phyloP scores from a whole-genome alignment of 495 filamentous ascomycete species.

The Hyaloscypha hepaticicola region DNA sequence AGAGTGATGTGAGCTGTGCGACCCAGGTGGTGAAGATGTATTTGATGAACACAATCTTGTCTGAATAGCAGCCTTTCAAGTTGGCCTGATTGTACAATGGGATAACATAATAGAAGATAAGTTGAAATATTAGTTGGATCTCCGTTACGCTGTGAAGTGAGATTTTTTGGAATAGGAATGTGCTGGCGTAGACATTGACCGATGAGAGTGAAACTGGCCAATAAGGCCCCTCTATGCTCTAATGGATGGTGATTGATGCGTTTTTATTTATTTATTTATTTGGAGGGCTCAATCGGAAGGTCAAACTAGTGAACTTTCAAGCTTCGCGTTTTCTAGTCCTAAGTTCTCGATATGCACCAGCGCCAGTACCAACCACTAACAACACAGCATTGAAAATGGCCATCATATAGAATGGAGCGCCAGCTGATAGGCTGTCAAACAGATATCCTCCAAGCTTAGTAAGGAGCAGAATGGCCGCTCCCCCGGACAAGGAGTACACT shows the following conservation, averaged over 20 bases:
- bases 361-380: conserved; percentile 53
- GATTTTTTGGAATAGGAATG: no score
- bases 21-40: background rate
- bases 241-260: background rate
- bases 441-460: conserved; percentile 89
- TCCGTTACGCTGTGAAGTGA: no score
- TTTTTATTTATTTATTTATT: no score
- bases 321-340: background rate
- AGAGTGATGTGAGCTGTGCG: background rate
- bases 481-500: conserved; percentile 86
- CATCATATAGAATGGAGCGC: conserved; percentile 90
- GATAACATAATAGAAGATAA: no score
- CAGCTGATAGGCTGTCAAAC: conserved; percentile 68
- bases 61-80: background rate
- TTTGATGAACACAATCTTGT: background rate
- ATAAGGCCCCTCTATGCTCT: no score
- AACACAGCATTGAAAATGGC: conserved; percentile 79
- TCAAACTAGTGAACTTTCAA: background rate
- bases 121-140: no score
- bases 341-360: conserved; percentile 30
- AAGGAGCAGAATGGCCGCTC: conserved; percentile 84
- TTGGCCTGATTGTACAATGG: background rate
- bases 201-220: no score
- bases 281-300: background rate
- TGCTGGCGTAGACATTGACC: no score